A percentile compares a stretch with the other conserved stretches of the same genome.
Conservation (phyloP, 1,284 basidiomycete species). For the Sporisorium reilianum region DNA sequence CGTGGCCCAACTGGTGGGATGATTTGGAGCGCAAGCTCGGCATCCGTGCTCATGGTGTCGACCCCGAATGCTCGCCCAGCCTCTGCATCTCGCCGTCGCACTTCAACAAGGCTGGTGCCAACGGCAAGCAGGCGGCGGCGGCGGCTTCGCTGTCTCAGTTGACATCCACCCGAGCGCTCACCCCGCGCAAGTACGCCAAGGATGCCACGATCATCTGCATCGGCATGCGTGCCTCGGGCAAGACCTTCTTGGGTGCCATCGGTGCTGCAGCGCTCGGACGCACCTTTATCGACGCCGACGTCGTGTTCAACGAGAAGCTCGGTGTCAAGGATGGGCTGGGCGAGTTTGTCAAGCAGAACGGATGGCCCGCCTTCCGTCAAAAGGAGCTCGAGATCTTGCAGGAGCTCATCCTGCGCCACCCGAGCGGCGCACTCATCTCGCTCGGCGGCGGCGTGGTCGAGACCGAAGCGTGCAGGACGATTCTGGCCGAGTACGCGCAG, state of each 20-base stretch:
- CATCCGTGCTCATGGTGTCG: slow-evolving; percentile 86
- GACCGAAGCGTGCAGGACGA: slow-evolving; percentile 74
- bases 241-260: slow-evolving; percentile 86
- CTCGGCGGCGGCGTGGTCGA: slow-evolving; percentile 98
- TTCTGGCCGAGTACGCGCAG: slow-evolving; percentile 78
- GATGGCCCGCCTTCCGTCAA: slow-evolving; percentile 82
- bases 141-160: slow-evolving; percentile 16
- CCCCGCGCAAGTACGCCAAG: slow-evolving; percentile 69
- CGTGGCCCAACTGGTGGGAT: slow-evolving; percentile 99
- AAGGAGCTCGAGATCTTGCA: slow-evolving; percentile 69
- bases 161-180: slow-evolving; percentile 33
- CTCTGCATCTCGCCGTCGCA: slow-evolving; percentile 57
- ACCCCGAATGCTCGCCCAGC: slow-evolving; percentile 72
- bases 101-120: slow-evolving; percentile 54
- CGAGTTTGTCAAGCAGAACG: slow-evolving; percentile 81
- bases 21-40: slow-evolving; percentile 96
- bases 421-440: slow-evolving; percentile 73
- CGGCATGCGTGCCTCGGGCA: slow-evolving; percentile 97
- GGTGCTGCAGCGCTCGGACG: slow-evolving; percentile 82
- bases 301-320: slow-evolving; percentile 79
- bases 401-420: slow-evolving; percentile 66
- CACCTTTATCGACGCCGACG: slow-evolving; percentile 88
- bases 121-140: slow-evolving; percentile 12
- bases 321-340: slow-evolving; percentile 73
- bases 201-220: slow-evolving; percentile 84